A percentile compares a stretch with the other conserved stretches of the same genome.
These are phyloP conservation scores for Cordia subcordata DNA, from an alignment of 257 asterid species.

Conservation along the genomic window DNA sequence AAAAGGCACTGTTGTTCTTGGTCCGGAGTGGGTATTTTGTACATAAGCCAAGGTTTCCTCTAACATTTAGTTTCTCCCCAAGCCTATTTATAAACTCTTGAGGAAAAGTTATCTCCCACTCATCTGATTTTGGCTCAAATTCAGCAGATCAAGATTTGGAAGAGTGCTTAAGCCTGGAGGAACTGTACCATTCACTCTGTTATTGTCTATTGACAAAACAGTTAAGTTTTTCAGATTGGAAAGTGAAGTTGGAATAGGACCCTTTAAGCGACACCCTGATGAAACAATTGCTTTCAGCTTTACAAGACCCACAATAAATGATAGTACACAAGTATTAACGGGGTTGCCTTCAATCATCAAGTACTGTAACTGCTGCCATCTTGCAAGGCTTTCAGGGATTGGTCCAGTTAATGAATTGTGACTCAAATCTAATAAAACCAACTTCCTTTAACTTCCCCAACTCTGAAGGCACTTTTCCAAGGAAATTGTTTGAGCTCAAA, in stretches of 20 bases:
- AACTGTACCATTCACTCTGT: constrained; percentile 42
- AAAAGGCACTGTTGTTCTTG: constrained; percentile 7
- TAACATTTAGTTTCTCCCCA: constrained; percentile 47
- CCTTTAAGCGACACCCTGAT: constrained; percentile 48
- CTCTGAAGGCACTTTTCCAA: constrained; percentile 37
- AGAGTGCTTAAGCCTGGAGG: constrained; percentile 36
- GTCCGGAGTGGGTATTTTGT: constrained; percentile 3
- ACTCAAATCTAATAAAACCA: constrained; percentile 48
- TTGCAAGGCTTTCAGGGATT: constrained; percentile 30
- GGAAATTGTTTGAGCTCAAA: constrained; percentile 40
- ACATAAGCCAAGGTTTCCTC: constrained; percentile 51
- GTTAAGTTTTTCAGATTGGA: constrained; percentile 28
- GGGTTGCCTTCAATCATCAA: constrained; percentile 51
- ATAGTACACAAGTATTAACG: constrained; percentile 32
- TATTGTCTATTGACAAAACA: constrained; percentile 39
- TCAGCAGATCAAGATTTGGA: constrained; percentile 27
- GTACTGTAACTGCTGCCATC: constrained; percentile 41
- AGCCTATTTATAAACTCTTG: constrained; percentile 37
- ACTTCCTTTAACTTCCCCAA: constrained; percentile 31
- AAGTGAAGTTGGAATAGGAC: constrained; percentile 36
- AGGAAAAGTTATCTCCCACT: constrained; percentile 39
- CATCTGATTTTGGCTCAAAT: constrained; percentile 49
- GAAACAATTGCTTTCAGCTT: constrained; percentile 32
- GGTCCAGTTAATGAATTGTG: constrained; percentile 40
- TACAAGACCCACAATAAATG: constrained; percentile 23